These are phyloP conservation scores for Aspergillus aculeatus DNA, from an alignment of 2,329 filamentous ascomycete genomes.

Conservation along the genomic window DNA sequence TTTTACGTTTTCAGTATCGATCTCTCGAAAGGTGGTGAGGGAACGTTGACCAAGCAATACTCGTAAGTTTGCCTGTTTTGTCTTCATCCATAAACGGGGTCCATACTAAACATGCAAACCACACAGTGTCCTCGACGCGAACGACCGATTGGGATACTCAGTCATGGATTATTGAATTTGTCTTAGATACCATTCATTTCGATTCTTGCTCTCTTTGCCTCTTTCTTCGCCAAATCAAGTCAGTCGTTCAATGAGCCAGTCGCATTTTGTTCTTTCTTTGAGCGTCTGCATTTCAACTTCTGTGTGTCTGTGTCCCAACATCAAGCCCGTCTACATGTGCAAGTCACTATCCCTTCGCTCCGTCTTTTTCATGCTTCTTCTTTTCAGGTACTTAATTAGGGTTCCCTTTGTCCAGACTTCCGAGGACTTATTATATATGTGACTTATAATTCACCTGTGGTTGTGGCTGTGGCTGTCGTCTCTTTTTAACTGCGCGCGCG, in stretches of 20 bases:
- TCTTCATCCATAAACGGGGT: not conserved
- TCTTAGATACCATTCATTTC: constrained; percentile 12
- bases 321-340: not conserved
- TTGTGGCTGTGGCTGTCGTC: not conserved
- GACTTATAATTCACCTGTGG: not conserved
- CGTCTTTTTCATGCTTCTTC: no score
- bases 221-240: not conserved
- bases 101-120: constrained; percentile 15
- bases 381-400: not conserved
- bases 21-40: constrained; percentile 90
- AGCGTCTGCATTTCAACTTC: not conserved
- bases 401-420: not conserved
- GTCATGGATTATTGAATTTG: constrained; percentile 34
- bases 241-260: not conserved
- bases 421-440: not conserved
- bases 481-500: not conserved
- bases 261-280: constrained; percentile 3
- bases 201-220: not conserved
- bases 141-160: constrained; percentile 41
- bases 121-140: constrained; percentile 45
- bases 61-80: constrained; percentile 63
- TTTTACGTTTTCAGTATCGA: constrained; percentile 97
- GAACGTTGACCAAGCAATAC: constrained; percentile 84
- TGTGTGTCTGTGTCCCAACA: not conserved
- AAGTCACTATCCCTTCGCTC: not conserved